Percentiles rank a stretch among this genome's conserved stretches.
Evolutionary conservation across 106 monocot genomes (phyloP).

Genomic region (Platanthera zijinensis): DNA sequence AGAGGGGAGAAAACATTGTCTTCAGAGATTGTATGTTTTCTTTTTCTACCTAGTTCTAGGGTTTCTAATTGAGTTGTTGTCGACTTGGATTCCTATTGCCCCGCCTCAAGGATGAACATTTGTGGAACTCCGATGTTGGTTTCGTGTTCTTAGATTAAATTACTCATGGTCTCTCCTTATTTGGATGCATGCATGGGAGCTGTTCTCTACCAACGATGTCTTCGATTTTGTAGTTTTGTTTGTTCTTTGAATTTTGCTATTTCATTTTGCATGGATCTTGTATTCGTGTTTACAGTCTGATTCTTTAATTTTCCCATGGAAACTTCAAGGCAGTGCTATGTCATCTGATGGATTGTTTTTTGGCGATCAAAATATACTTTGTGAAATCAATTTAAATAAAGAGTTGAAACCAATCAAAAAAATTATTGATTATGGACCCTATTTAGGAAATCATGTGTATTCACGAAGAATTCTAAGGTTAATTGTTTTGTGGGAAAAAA

Average conservation of each 20-base stretch:
- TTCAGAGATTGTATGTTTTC: slow-evolving; percentile 79
- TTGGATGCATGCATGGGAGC: neutral
- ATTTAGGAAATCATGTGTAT: neutral
- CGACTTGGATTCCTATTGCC: neutral
- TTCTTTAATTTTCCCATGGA: neutral
- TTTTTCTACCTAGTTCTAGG: slow-evolving; percentile 12
- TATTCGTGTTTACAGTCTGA: neutral
- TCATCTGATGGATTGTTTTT: neutral
- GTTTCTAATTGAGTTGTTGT: neutral
- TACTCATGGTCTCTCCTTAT: neutral
- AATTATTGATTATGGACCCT: neutral
- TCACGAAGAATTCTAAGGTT: neutral
- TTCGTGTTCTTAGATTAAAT: neutral
- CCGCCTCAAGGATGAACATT: neutral
- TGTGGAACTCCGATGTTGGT: too few species aligned
- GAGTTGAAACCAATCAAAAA: neutral
- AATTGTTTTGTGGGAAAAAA: too few species aligned
- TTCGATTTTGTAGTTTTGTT: neutral
- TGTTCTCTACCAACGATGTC: neutral
- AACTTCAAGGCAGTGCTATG: neutral
- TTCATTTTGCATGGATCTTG: neutral
- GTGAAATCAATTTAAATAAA: neutral
- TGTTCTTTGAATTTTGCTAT: neutral
- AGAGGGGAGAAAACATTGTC: slow-evolving; percentile 98
- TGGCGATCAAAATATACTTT: neutral